These are phyloP conservation scores for Phoenix roebelenii DNA, from an alignment of 176 grass and related monocot species.

Conservation along the genomic window DNA sequence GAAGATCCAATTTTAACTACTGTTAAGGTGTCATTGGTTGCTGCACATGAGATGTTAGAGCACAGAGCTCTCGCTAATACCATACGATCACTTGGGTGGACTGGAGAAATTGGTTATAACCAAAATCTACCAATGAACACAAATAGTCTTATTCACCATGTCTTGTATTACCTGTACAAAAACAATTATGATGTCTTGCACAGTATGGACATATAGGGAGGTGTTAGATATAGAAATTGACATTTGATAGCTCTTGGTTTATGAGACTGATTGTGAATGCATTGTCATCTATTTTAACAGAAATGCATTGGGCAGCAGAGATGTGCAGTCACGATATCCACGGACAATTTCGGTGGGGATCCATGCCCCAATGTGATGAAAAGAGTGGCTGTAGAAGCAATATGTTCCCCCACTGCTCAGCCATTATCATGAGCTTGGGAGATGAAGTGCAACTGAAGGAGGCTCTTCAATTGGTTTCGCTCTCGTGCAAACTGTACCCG, in stretches of 20 bases:
- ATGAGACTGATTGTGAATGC: too few species aligned
- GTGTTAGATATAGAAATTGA: conserved; percentile 4
- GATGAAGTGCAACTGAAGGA: conserved; percentile 9
- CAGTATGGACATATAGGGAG: background rate
- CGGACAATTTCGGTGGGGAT: conserved; percentile 44
- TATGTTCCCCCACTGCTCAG: conserved; percentile 40
- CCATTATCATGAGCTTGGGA: conserved; percentile 1
- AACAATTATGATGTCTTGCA: background rate
- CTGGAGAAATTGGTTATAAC: too few species aligned
- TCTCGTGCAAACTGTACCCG: background rate
- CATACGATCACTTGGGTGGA: too few species aligned
- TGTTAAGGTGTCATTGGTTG: too few species aligned
- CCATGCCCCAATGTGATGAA: conserved; percentile 72
- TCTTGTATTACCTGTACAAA: background rate
- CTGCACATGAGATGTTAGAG: too few species aligned
- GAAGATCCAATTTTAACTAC: too few species aligned
- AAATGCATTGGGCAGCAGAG: conserved; percentile 78
- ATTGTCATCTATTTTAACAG: conserved; percentile 23
- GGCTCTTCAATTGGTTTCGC: conserved; percentile 8
- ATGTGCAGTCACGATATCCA: conserved; percentile 58
- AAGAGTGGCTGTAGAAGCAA: conserved; percentile 71
- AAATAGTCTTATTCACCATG: too few species aligned
- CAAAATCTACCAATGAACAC: too few species aligned
- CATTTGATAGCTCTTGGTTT: background rate
- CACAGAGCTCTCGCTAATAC: too few species aligned